Conservation (phyloP, 306 rosid genomes). For the Pterocarpus santalinus region DNA sequence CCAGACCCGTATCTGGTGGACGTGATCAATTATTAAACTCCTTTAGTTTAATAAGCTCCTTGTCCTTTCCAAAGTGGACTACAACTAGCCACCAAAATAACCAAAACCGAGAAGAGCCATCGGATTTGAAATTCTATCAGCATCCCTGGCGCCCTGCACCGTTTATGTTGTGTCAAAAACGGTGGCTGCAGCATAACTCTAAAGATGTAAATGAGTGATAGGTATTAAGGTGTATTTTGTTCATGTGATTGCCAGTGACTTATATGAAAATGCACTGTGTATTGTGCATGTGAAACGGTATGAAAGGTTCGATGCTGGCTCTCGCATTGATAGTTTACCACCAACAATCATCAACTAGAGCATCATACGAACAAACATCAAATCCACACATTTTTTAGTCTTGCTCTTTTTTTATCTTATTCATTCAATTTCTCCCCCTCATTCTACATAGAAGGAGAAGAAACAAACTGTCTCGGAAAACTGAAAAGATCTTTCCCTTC, state of each 20-base stretch:
- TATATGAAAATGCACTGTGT: neutral
- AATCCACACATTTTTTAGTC: conserved; percentile 62
- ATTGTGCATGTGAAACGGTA: neutral
- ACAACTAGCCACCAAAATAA: no score
- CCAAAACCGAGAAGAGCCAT: no score
- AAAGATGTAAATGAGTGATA: neutral
- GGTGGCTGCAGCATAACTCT: neutral
- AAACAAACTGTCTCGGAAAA: conserved; percentile 92
- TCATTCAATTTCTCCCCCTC: conserved; percentile 58
- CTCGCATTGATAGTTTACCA: conserved; percentile 52
- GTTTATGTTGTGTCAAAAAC: no score
- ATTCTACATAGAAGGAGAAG: conserved; percentile 79
- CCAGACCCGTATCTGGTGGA: neutral
- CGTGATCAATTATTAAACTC: neutral
- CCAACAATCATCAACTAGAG: conserved; percentile 55
- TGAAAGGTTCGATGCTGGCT: conserved; percentile 36
- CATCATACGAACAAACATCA: conserved; percentile 69
- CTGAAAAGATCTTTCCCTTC: conserved; percentile 92
- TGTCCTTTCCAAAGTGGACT: no score
- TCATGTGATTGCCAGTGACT: neutral
- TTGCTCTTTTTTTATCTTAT: conserved; percentile 47
- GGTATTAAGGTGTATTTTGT: neutral
- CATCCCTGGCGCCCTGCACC: no score
- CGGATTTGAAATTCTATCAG: no score
- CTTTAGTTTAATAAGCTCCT: no score